phyloP scores from a whole-genome alignment of 768 basidiomycete species.

The Tylopilus cervinicoccineus region DNA sequence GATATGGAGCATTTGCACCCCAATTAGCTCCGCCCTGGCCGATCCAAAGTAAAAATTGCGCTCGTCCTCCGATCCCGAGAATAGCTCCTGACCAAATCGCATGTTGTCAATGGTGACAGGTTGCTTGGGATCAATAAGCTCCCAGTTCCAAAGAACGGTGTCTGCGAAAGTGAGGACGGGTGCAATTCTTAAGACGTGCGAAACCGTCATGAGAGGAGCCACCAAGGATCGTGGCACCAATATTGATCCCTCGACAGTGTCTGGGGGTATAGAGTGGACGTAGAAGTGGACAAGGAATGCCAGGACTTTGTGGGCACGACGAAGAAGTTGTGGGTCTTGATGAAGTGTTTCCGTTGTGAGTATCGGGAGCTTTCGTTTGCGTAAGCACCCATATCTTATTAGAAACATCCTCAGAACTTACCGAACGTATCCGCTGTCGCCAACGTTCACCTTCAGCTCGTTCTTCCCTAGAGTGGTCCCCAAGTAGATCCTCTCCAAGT shows the following conservation, averaged over 20 bases:
- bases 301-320: slow-evolving; percentile 86
- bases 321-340: slow-evolving; percentile 55
- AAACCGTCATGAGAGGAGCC: slow-evolving; percentile 73
- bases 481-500: slow-evolving; percentile 54
- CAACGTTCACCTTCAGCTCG: slow-evolving; percentile 60
- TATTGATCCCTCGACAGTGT: slow-evolving; percentile 36
- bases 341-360: slow-evolving; percentile 54
- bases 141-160: slow-evolving; percentile 93
- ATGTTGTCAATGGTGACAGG: slow-evolving; percentile 74
- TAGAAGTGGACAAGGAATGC: slow-evolving; percentile 90
- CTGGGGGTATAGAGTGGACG: slow-evolving; percentile 68
- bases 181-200: slow-evolving; percentile 75
- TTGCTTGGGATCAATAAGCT: slow-evolving; percentile 48
- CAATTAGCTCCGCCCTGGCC: slow-evolving; percentile 79
- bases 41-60: slow-evolving; percentile 83
- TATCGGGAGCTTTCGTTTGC: slow-evolving; percentile 58
- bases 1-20: slow-evolving; percentile 80
- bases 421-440: slow-evolving; percentile 58
- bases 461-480: slow-evolving; percentile 47
- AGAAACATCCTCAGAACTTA: slow-evolving; percentile 37
- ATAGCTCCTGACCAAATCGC: slow-evolving; percentile 56
- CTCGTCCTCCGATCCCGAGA: slow-evolving; percentile 87
- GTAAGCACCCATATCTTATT: slow-evolving; percentile 11
- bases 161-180: slow-evolving; percentile 95
- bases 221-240: slow-evolving; percentile 74